Percentiles rank a stretch among this genome's conserved stretches.
Conservation (phyloP, 129 eudicot species). For the Flaveria ramosissima region DNA sequence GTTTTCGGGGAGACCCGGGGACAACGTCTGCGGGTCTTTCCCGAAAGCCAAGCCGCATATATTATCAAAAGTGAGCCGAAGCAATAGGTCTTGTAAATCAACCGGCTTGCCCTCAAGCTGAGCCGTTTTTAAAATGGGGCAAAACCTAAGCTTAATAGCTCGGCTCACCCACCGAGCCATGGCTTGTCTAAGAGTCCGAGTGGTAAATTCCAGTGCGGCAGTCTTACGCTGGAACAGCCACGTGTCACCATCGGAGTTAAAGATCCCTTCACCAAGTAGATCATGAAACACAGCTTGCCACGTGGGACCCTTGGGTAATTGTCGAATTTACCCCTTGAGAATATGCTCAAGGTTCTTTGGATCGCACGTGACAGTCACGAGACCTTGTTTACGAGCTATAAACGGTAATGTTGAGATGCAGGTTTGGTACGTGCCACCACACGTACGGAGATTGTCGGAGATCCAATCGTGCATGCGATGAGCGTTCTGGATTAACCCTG, state of each 20-base stretch:
- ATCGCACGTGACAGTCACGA: conserved; percentile 77
- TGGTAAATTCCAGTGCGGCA: conserved; percentile 74
- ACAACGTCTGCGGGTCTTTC: conserved; percentile 65
- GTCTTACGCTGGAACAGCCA: conserved; percentile 82
- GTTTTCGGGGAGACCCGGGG: conserved; percentile 64
- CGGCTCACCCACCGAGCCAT: conserved; percentile 89
- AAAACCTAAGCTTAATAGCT: conserved; percentile 57
- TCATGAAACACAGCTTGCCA: conserved; percentile 84
- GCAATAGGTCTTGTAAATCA: conserved; percentile 65
- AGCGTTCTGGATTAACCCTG: conserved; percentile 56
- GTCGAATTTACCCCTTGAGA: conserved; percentile 55
- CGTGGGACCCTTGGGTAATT: conserved; percentile 75
- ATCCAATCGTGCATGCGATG: conserved; percentile 73
- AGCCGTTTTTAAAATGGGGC: conserved; percentile 60
- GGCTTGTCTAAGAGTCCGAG: conserved; percentile 74
- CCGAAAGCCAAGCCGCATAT: conserved; percentile 80
- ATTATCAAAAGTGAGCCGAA: conserved; percentile 77
- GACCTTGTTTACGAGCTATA: conserved; percentile 67
- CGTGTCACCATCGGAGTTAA: conserved; percentile 78
- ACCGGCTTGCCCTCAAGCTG: conserved; percentile 56
- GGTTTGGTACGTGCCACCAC: conserved; percentile 78
- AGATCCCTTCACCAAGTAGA: conserved; percentile 68
- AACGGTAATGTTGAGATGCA: conserved; percentile 55
- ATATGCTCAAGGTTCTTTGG: conserved; percentile 71
- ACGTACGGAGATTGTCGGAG: conserved; percentile 58